A percentile compares a stretch with the other conserved stretches of the same genome.
These are phyloP conservation scores for Spiraea crenata DNA, from an alignment of 331 rosid species.

Conservation along the genomic window DNA sequence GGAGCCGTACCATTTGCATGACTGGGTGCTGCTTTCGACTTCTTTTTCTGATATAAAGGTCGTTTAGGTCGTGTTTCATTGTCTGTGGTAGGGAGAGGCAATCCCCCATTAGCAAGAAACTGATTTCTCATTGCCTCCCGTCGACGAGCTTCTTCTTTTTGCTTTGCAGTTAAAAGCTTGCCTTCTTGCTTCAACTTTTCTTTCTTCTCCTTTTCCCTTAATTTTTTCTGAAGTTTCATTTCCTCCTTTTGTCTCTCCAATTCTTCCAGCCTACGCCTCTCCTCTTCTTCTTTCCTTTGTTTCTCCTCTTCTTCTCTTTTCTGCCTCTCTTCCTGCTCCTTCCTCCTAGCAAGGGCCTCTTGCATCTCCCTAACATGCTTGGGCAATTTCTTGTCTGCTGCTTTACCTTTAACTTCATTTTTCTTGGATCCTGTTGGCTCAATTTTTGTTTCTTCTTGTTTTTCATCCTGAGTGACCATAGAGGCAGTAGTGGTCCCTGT, in stretches of 20 bases:
- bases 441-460: constrained; percentile 34
- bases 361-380: constrained; percentile 99
- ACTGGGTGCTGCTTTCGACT: constrained; percentile 46
- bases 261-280: constrained; percentile 69
- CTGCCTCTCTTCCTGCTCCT: constrained; percentile 84
- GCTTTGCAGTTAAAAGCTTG: constrained; percentile 68
- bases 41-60: constrained; percentile 80
- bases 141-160: constrained; percentile 84
- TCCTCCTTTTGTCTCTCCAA: constrained; percentile 83
- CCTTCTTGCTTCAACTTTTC: constrained; percentile 73
- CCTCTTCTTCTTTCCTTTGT: constrained; percentile 87
- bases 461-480: constrained; percentile 36
- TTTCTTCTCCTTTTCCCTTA: constrained; percentile 82
- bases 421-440: constrained; percentile 56
- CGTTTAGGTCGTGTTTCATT: constrained; percentile 56
- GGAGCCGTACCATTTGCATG: constrained; percentile 56
- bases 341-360: constrained; percentile 80
- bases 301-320: constrained; percentile 85
- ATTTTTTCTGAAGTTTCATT: constrained; percentile 75
- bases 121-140: constrained; percentile 84
- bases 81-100: constrained; percentile 48
- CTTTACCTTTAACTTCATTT: constrained; percentile 68
- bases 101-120: constrained; percentile 49
- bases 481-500: constrained; percentile 32
- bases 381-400: constrained; percentile 81